phyloP scores from a whole-genome alignment of 179 eudicot genomes.

The Sideroxylon spinosum region DNA sequence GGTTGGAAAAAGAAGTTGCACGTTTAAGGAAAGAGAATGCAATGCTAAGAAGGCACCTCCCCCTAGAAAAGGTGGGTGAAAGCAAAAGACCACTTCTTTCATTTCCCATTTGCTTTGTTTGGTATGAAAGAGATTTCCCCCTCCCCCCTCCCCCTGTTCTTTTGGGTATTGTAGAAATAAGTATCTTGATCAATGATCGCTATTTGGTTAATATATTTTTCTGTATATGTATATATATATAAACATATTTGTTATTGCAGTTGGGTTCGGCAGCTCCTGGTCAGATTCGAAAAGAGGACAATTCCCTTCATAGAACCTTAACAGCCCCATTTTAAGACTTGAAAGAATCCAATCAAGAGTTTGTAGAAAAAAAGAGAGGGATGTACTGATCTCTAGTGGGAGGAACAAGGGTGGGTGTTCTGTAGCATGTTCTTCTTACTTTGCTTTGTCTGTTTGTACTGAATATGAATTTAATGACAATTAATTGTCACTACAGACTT shows the following conservation, averaged over 20 bases:
- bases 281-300: conserved; percentile 25
- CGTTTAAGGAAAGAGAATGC: conserved; percentile 35
- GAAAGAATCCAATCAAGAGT: neutral
- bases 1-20: conserved; percentile 31
- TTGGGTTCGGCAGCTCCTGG: conserved; percentile 22
- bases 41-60: conserved; percentile 25
- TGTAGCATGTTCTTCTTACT: neutral
- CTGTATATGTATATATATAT: neutral
- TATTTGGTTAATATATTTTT: neutral
- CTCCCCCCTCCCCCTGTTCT: too few species aligned
- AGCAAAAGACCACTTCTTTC: too few species aligned
- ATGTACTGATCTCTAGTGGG: neutral
- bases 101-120: too few species aligned
- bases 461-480: too few species aligned
- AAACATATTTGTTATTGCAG: conserved; percentile 21
- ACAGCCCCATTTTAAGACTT: conserved; percentile 43
- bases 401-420: neutral
- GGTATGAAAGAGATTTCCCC: neutral
- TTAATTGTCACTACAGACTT: too few species aligned
- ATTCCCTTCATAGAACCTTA: conserved; percentile 29
- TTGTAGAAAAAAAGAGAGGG: neutral
- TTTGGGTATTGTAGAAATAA: too few species aligned
- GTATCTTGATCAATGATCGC: neutral
- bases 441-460: neutral
- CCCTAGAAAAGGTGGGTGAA: conserved; percentile 21